Percentiles rank a stretch among this genome's conserved stretches.
phyloP scores from a whole-genome alignment of 768 basidiomycete species.

The Pulveroboletus sp. region DNA sequence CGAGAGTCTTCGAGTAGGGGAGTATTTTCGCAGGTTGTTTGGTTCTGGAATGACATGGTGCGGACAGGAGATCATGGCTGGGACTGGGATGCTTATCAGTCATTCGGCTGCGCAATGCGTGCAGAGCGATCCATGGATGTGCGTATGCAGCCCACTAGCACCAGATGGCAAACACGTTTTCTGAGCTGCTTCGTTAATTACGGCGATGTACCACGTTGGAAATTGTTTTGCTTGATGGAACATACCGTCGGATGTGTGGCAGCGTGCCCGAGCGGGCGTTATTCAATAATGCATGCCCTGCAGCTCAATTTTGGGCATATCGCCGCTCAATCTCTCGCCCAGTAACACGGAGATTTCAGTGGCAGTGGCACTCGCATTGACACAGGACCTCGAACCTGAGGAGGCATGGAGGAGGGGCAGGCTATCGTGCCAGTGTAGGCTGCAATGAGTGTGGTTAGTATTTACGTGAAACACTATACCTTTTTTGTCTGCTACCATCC shows the following conservation, averaged over 20 bases:
- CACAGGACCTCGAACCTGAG: no score
- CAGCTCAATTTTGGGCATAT: no score
- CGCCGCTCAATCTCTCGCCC: no score
- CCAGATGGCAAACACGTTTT: not conserved
- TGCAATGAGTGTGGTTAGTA: no score
- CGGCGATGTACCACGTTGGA: not conserved
- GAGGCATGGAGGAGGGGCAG: no score
- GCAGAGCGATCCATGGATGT: not conserved
- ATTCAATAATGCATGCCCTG: no score
- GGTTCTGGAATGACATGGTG: constrained; percentile 13
- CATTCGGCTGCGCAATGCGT: not conserved
- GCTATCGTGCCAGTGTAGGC: no score
- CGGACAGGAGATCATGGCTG: not conserved
- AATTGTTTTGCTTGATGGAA: not conserved
- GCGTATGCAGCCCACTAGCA: not conserved
- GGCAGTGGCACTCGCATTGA: no score
- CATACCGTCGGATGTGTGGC: not conserved
- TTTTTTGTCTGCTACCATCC: no score
- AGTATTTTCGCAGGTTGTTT: constrained; percentile 7
- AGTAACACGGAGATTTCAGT: no score
- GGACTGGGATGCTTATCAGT: not conserved
- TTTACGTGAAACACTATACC: no score
- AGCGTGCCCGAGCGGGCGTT: not conserved
- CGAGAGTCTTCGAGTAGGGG: constrained; percentile 7
- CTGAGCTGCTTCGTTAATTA: not conserved